These are phyloP conservation scores for Syzygium jambos DNA, from an alignment of 345 rosid genomes.

Conservation along the genomic window DNA sequence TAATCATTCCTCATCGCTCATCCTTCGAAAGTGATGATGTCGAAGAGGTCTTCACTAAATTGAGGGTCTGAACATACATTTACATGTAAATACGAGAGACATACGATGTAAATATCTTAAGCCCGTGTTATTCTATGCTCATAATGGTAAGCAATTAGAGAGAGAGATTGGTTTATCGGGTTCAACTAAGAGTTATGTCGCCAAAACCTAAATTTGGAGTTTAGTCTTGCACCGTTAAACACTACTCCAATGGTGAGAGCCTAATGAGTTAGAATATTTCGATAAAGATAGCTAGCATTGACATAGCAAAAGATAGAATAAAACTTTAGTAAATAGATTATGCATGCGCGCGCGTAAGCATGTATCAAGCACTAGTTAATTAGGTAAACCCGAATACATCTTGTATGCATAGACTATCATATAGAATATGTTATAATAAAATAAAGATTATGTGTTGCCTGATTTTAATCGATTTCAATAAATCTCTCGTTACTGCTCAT, in stretches of 20 bases:
- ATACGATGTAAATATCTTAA: background rate
- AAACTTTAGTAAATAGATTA: background rate
- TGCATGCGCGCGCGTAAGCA: background rate
- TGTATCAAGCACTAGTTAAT: background rate
- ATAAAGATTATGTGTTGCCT: too few relatives aligned
- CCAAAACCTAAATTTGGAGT: background rate
- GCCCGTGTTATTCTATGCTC: background rate
- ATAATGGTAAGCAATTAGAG: background rate
- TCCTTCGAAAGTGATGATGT: background rate
- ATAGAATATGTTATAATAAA: too few relatives aligned
- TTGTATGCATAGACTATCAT: too few relatives aligned
- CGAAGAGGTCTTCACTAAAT: too few relatives aligned
- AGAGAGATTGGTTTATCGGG: background rate
- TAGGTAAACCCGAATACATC: background rate
- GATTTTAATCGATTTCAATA: too few relatives aligned
- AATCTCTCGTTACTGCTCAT: too few relatives aligned
- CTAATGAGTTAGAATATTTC: background rate
- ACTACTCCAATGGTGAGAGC: background rate
- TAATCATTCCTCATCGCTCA: background rate
- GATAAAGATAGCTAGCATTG: background rate
- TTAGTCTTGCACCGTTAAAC: background rate
- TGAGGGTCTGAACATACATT: background rate
- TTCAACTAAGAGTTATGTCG: background rate
- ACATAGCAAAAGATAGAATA: background rate
- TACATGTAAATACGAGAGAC: background rate